Evolutionary conservation across 83 land plant genomes (phyloP), one percentile per base, ranked within the genome.

Genomic region (Picea abies): DNA sequence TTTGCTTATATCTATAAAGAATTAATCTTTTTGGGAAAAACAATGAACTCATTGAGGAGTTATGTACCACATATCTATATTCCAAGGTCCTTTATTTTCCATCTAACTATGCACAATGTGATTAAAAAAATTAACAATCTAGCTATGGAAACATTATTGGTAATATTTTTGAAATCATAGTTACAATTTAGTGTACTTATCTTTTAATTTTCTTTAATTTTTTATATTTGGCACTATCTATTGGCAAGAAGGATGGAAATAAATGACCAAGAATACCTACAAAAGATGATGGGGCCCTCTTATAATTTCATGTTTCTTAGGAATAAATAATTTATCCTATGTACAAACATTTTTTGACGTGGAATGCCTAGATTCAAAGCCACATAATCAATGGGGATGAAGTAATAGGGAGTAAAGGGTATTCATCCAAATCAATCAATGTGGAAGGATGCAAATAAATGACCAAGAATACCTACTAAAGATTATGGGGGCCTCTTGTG

Each of bases 91-190:
- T 89, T 39, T 11, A 78, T 76, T 89, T 89, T 37, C 79, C 62
- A 10, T 64, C 91, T 8, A 79, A 76, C n/a, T 86, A 62, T 67
- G 69, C 91, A 25, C 89, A 84, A 37, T 44, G 81, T 22, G n/a
- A 14, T 23, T 68, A 82, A 84, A 79, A 1, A 89, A 89, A 68
- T 86, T 81, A 82, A 76, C 68, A 79, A 23, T 80, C 0, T 89
- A 89, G 84, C 83, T 89, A 6, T 89, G 91, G 89, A 89, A 89
- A 76, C 84, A 82, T 58, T 44, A 58, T 25, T 79, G 78, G 84
- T n/a, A 88, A 67, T 89, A 89, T 67, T 89, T 86, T 86, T 66
- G 91, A 70, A 89, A 82, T 75, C 86, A 89, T 61, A 44, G 56
- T 6, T 89, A 89, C 78, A 85, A 82, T 63, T 72, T 86, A 8